Percentiles rank a stretch among this genome's conserved stretches.
phyloP scores from a whole-genome alignment of 495 filamentous ascomycete species.

The Aspergillus nanangensis region DNA sequence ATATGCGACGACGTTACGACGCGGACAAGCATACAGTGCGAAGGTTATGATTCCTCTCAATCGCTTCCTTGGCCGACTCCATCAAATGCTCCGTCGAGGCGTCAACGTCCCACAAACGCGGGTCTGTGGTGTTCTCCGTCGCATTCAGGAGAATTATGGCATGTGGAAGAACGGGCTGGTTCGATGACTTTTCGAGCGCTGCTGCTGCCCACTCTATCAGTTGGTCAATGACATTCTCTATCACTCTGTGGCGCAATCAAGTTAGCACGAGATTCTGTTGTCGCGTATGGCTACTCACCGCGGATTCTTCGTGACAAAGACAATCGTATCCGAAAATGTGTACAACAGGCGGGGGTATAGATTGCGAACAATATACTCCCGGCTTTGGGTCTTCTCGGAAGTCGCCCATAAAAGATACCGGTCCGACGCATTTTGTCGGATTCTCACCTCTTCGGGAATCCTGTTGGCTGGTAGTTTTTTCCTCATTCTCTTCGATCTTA shows the following conservation, averaged over 20 bases:
- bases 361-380: constrained; percentile 22
- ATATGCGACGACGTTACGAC: neutral
- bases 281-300: constrained; percentile 23
- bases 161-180: constrained; percentile 1
- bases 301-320: constrained; percentile 46
- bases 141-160: neutral
- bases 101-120: neutral
- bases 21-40: neutral
- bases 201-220: neutral
- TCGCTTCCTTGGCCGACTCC: constrained; percentile 2
- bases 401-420: constrained; percentile 7
- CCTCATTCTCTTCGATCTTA: constrained; percentile 1
- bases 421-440: neutral
- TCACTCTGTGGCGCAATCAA: neutral
- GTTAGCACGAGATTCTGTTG: neutral
- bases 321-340: constrained; percentile 50
- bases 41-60: constrained; percentile 1
- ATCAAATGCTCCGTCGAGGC: constrained; percentile 1
- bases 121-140: neutral
- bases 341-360: constrained; percentile 34
- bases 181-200: neutral
- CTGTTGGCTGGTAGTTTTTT: neutral
- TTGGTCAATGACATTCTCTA: constrained; percentile 2
- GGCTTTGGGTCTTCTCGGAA: constrained; percentile 2
- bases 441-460: neutral